These are phyloP conservation scores for Xylaria longipes DNA, from an alignment of 495 filamentous ascomycete genomes.

Conservation along the genomic window DNA sequence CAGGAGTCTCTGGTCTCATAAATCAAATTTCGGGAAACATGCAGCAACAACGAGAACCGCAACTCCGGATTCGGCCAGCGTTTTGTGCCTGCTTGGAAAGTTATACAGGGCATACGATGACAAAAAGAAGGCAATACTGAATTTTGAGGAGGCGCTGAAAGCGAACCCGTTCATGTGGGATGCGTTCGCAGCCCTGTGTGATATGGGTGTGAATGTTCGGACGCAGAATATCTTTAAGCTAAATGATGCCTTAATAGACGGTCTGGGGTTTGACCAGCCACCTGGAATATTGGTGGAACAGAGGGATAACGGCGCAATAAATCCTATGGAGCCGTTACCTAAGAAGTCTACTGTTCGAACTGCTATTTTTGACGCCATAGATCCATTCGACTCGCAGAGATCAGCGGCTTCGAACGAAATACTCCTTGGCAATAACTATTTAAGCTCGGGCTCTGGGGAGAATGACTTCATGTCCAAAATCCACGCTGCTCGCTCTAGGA, in stretches of 20 bases:
- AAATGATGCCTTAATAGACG: constrained; percentile 54
- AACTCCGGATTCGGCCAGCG: constrained; percentile 83
- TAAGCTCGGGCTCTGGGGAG: constrained; percentile 43
- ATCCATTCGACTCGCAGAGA: constrained; percentile 52
- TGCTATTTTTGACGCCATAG: constrained; percentile 44
- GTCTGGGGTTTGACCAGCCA: constrained; percentile 40
- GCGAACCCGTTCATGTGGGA: constrained; percentile 98
- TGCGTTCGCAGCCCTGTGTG: constrained; percentile 79
- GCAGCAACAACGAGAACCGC: constrained; percentile 74
- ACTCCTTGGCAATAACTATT: constrained; percentile 39
- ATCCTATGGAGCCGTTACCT: constrained; percentile 40
- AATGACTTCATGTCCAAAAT: constrained; percentile 54
- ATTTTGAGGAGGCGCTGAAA: constrained; percentile 87
- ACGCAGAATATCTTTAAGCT: constrained; percentile 86
- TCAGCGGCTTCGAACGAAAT: constrained; percentile 45
- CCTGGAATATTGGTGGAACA: constrained; percentile 36
- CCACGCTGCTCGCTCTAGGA: constrained; percentile 45
- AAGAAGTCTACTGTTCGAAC: constrained; percentile 46
- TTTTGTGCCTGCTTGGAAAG: constrained; percentile 82
- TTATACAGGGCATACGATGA: constrained; percentile 83
- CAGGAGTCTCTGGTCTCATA: constrained; percentile 70
- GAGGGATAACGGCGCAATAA: constrained; percentile 35
- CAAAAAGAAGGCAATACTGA: constrained; percentile 77
- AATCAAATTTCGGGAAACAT: constrained; percentile 73
- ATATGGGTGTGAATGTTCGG: constrained; percentile 74